phyloP scores from a whole-genome alignment of 31 red algal species.

The Odonthalia washingtoniensis region DNA sequence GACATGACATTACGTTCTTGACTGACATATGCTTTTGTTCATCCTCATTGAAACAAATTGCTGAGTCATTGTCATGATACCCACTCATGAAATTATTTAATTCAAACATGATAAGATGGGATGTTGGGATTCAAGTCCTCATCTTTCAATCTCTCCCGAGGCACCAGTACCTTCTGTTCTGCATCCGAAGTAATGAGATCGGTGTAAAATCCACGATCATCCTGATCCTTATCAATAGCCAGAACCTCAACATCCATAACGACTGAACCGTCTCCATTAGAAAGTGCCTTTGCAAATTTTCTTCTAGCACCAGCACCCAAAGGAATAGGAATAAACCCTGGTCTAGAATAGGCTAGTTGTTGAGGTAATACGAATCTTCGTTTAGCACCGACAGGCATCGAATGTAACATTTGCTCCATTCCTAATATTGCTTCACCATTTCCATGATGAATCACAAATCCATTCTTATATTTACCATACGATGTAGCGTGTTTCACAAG shows the following conservation, averaged over 20 bases:
- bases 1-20: too few relatives aligned
- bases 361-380: constrained; percentile 86
- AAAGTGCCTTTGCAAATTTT: constrained; percentile 60
- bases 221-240: constrained; percentile 69
- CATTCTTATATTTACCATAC: constrained; percentile 43
- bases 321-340: constrained; percentile 87
- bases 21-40: too few relatives aligned
- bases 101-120: too few relatives aligned
- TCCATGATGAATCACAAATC: constrained; percentile 85
- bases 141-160: too few relatives aligned
- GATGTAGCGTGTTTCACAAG: constrained; percentile 72
- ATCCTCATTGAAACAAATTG: too few relatives aligned
- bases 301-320: constrained; percentile 47
- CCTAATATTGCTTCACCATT: constrained; percentile 87
- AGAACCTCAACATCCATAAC: constrained; percentile 79
- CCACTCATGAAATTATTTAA: too few relatives aligned
- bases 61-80: too few relatives aligned
- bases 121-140: too few relatives aligned
- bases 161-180: too few relatives aligned
- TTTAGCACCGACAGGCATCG: constrained; percentile 80
- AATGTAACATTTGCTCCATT: constrained; percentile 89
- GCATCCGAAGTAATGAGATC: constrained; percentile 71
- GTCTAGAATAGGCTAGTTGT: constrained; percentile 66
- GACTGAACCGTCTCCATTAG: constrained; percentile 70
- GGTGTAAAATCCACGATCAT: constrained; percentile 74